Base-by-base conservation (phyloP, 2,329 filamentous ascomycete species). In the Ophiostoma sp. region DNA sequence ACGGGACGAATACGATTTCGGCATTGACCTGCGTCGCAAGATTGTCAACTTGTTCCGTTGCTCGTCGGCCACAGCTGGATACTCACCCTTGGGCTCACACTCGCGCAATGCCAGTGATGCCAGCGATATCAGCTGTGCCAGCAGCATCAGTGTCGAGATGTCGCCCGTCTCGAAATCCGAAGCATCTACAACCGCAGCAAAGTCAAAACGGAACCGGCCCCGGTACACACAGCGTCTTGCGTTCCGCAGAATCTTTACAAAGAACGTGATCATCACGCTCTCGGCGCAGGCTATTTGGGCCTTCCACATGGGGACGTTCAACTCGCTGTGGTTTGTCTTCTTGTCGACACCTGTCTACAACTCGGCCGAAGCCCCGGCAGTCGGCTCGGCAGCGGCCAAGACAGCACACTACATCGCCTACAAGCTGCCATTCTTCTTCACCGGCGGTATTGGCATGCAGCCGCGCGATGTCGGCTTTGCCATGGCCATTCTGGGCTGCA, bases 271-370 rank as follows among this genome's bases (percentile, higher is more conserved):
- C 67, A 76, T 84, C 67, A 87, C 84, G 0, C 76, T 94, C 2
- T 73, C 89, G n/a, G 84, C 85, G 10, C 89, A 91, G 73, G 89
- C 89, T 74, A 83, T 93, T 71, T 84, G 93, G 67, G 86, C 88
- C 23, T 86, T 92, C 73, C 91, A 93, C 78, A 83, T 92, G 75
- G 90, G 89, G 72, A 89, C 90, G 36, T 94, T 93, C 81, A 90
- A 91, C 76, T 86, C 89, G 1, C 85, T 94, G 64, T 92, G 89
- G 81, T 91, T 91, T 72, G 84, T 92, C 68, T 93, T 94, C 78
- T 83, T 94, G 65, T 92, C 91, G 0, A 90, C 90, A 0, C 89
- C 90, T 0, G 87, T 89, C 4, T 87, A 82, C 72, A 79, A 83
- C 74, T 81, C 83, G 0, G 57, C 74, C 13, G 73, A 77, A 0